Base-by-base conservation (phyloP, 352 stramenopile species). In the Pythium aristosporum region DNA sequence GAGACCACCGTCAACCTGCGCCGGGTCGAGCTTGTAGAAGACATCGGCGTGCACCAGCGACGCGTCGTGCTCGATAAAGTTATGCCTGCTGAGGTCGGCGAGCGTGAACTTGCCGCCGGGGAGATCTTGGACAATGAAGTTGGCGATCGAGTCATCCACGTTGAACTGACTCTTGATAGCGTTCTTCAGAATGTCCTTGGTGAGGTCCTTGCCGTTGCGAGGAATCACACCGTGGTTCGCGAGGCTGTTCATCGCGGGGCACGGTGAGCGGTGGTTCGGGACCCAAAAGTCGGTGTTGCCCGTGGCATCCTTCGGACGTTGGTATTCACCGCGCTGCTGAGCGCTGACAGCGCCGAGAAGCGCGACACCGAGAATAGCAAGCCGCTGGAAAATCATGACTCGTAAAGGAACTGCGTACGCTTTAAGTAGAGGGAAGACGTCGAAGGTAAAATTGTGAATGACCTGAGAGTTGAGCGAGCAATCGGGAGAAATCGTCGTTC, bases 211-310 rank as follows among this genome's bases (percentile, higher is more conserved):
- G 15, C 75, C 75, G 58, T 77, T 71, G 54, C 63, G 63, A 32
- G 55, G 56, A 48, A 70, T 70, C 54, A 79, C 67, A 41, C 75
- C 75, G 64, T 85, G 74, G 67, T 85, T 85, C 8, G 77, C 72
- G 1, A 85, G 58, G 21, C 74, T 55, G 57, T 86, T 86, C 32
- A 86, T 53, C 18, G 70, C 72, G 16, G 77, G 77, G 23, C 77
- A 86, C 20, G 77, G 77, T 16, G 68, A 78, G 0, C 73, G 73
- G n/a, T 69, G 67, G 55, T 76, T 76, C 5, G 42, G 41, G 6
- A 70, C 53, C 53, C 54, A 60, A 39, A 32, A 57, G 49, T 59
- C 37, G 11, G 54, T 8, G 54, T 60, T 60, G 25, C 63, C 63
- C 55, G 63, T 63, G 47, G 54, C 63, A 15, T 59, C 23, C 23